Evolutionary conservation across 1,284 basidiomycete species (phyloP).

Genomic region (Sporisorium scitamineum): DNA sequence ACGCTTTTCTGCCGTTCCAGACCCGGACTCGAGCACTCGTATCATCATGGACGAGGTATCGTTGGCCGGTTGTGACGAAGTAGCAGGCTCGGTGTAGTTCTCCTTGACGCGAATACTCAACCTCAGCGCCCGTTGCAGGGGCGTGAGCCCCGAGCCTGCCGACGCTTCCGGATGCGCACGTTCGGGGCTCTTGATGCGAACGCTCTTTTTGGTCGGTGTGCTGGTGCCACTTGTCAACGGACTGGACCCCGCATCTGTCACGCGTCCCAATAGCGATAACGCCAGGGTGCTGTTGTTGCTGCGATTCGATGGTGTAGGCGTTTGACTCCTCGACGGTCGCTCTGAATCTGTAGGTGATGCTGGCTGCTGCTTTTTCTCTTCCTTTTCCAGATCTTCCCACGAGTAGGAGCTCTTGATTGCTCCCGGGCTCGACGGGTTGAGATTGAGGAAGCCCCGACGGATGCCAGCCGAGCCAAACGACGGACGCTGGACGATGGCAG

Average conservation of each 20-base stretch:
- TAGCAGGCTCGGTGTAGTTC: slow-evolving; percentile 20
- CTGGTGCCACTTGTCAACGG: slow-evolving; percentile 41
- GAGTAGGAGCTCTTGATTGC: slow-evolving; percentile 53
- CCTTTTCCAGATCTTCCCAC: slow-evolving; percentile 46
- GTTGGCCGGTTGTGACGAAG: slow-evolving; percentile 3
- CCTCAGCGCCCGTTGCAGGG: slow-evolving; percentile 37
- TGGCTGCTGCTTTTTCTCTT: slow-evolving; percentile 11
- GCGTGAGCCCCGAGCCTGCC: slow-evolving; percentile 20
- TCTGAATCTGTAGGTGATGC: slow-evolving; percentile 10
- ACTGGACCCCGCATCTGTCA: slow-evolving; percentile 26
- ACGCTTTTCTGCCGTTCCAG: slow-evolving; percentile 43
- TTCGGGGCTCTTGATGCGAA: slow-evolving; percentile 47
- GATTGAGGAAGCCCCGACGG: slow-evolving; percentile 54
- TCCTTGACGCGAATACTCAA: slow-evolving; percentile 44
- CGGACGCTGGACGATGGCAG: slow-evolving; percentile 31
- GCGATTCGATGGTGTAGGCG: slow-evolving; percentile 27
- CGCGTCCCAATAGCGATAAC: slow-evolving; percentile 10
- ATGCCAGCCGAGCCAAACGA: slow-evolving; percentile 47
- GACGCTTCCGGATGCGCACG: slow-evolving; percentile 35
- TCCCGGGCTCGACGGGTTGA: slow-evolving; percentile 55
- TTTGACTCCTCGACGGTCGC: slow-evolving; percentile 33
- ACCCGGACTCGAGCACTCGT: slow-evolving; percentile 19
- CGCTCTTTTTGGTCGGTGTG: slow-evolving; percentile 50
- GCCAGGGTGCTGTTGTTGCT: slow-evolving; percentile 8
- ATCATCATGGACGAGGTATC: background rate